Base-by-base conservation (phyloP, 345 rosid species). In the Linum trigynum region DNA sequence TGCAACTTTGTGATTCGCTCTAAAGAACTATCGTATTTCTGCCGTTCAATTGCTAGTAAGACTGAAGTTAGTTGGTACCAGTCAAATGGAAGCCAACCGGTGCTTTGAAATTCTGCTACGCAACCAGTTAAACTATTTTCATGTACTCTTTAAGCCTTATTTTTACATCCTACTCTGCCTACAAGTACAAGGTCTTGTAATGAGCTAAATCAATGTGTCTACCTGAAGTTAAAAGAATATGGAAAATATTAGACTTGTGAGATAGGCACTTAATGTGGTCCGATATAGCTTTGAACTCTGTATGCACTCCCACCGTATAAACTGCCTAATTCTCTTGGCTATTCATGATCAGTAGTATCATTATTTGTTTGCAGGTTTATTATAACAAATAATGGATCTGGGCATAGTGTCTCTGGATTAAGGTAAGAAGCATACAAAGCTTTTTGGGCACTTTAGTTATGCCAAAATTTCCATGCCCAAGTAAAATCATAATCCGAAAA, bases 341-440 rank as follows among this genome's bases (percentile, higher is more conserved):
- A 23, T 23, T 48, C 14, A 48, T 10, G 53, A 48, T 15, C 9
- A 10, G 53, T 48, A 9, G 55, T 67, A 37, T 36, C 42, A 61
- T 4, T 12, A 43, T 23, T 65, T 3, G 70, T 57, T 70, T 76
- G 68, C 72, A 92, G 98, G 84, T 92, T 92, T 79, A 86, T 92
- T 53, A 72, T 92, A 55, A 90, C 97, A 45, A 90, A 92, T 74
- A 82, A 85, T 56, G 97, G 90, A 61, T 92, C 98, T 0, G 97
- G 98, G 6, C 98, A 90, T 63, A 72, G 32, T 11, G 89, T 77
- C 10, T 68, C 82, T 64, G 96, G 91, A 48, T 76, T 87, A 79
- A 89, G 86, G 98, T 91, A 77, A 76, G 76, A 48, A 63, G 59
- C 32, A 65, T 12, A 39, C 50, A 69, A 41, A 67, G 53, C 55